Evolutionary conservation across 2,329 filamentous ascomycete genomes (phyloP).

Genomic region (Endoconidiophora laricicola): DNA sequence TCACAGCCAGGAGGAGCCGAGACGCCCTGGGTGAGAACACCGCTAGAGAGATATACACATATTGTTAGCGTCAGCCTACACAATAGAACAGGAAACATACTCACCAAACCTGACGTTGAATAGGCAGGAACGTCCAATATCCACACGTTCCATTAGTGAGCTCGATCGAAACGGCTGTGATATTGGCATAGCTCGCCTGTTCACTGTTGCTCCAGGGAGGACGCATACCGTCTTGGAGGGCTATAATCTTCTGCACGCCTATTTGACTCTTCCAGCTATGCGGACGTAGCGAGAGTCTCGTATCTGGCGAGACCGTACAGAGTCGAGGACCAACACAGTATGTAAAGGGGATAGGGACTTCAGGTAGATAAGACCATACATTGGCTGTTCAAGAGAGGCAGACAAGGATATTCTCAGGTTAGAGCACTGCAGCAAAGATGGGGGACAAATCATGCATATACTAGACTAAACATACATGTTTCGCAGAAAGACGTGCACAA

Average conservation of each 20-base stretch:
- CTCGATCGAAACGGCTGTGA: background rate
- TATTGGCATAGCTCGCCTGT: background rate
- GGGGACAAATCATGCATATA: too few relatives aligned
- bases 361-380: constrained; percentile 9
- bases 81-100: background rate
- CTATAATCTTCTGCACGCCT: constrained; percentile 5
- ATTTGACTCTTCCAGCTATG: constrained; percentile 7
- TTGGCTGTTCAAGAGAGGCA: background rate
- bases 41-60: background rate
- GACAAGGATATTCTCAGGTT: too few relatives aligned
- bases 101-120: constrained; percentile 9
- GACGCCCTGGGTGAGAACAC: constrained; percentile 1
- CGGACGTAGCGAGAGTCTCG: background rate
- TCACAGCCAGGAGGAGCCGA: background rate
- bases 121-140: constrained; percentile 9
- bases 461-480: background rate
- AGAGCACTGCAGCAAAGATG: background rate
- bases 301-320: background rate
- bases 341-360: constrained; percentile 6
- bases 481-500: constrained; percentile 8
- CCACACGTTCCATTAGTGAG: constrained; percentile 7
- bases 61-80: background rate
- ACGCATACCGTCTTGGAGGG: background rate
- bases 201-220: constrained; percentile 7
- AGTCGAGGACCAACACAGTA: constrained; percentile 5